Base-by-base conservation (phyloP, 2,329 filamentous ascomycete genomes). In the Trichophaea hybrida region DNA sequence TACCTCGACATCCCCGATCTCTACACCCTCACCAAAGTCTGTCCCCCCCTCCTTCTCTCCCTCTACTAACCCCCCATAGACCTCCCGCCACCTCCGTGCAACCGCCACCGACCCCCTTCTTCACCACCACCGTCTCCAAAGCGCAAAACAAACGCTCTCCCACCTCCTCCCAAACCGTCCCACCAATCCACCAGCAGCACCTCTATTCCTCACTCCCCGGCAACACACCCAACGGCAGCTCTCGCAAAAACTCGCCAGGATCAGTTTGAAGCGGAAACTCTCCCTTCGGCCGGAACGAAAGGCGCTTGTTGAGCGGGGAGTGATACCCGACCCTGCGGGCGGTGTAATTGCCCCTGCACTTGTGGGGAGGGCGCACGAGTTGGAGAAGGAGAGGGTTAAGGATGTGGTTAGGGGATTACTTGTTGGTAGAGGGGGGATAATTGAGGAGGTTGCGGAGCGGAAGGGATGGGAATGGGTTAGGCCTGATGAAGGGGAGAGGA, bases 381-480 rank as follows among this genome's bases (percentile, higher is more conserved):
- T 87, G 13, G 84, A 87, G 72, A 78, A 78, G 65, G 82, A 86
- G 72, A 75, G 76, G 61, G 75, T 87, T 48, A 86, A 86, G 69
- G 83, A 87, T 67, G 77, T 77, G 13, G 71, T 88, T 61, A 73
- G 83, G 40, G 75, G 76, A 10, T 86, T 83, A 81, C 76, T 87
- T 1, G 83, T 73, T 62, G 73, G 68, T 68, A 55, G 70, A 2
- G 24, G 44, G 71, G 46, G 70, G 70, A 51, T 62, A 67, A 40
- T 71, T 71, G 31, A 78, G 34, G 73, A 70, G n/a, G 78, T 78
- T 32, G 81, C 77, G 78, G 74, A 71, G 44, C 72, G 77, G 44
- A 5, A 17, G 75, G 80, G 70, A 78, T 80, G 2, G 55, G 57
- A 35, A 62, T 61, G 57, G 59, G 55, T 48, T 24, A 24, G 33